These are phyloP conservation scores for Ajuga chamaepitys DNA, from an alignment of 257 asterid species.

Conservation along the genomic window DNA sequence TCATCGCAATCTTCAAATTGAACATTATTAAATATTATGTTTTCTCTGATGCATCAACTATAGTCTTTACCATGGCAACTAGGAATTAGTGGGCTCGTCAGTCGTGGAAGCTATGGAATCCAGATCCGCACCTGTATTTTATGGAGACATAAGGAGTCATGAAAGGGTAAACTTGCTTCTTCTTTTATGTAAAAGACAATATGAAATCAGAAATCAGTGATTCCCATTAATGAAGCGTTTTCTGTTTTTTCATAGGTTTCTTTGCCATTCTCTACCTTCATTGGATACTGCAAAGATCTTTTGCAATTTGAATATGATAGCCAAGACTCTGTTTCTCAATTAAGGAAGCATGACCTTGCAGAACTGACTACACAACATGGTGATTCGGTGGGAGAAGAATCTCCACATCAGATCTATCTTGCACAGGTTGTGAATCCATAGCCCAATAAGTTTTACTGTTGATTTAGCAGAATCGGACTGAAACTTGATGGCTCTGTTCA, in stretches of 20 bases:
- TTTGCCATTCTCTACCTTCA: constrained; percentile 66
- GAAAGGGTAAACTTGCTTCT: constrained; percentile 59
- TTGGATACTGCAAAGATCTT: constrained; percentile 68
- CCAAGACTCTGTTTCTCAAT: constrained; percentile 24
- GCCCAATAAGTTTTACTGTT: not conserved
- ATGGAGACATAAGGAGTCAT: constrained; percentile 93
- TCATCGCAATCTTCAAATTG: no score
- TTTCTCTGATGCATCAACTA: constrained; percentile 10
- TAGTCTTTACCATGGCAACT: constrained; percentile 9
- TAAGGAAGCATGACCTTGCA: constrained; percentile 22
- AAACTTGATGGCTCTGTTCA: not conserved
- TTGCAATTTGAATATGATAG: constrained; percentile 23
- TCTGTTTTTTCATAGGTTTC: constrained; percentile 48
- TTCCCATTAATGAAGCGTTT: not conserved
- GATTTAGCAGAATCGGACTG: not conserved
- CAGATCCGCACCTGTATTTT: constrained; percentile 69
- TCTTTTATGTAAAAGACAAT: not conserved
- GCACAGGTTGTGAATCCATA: constrained; percentile 68
- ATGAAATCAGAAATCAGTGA: constrained; percentile 1
- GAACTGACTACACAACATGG: constrained; percentile 27
- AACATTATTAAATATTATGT: no score
- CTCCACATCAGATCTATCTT: constrained; percentile 67
- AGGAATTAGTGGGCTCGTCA: constrained; percentile 65
- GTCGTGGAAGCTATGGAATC: constrained; percentile 89
- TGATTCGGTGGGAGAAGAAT: constrained; percentile 37